Conservation (phyloP, 2,329 filamentous ascomycete species). For the Ustulina deusta region DNA sequence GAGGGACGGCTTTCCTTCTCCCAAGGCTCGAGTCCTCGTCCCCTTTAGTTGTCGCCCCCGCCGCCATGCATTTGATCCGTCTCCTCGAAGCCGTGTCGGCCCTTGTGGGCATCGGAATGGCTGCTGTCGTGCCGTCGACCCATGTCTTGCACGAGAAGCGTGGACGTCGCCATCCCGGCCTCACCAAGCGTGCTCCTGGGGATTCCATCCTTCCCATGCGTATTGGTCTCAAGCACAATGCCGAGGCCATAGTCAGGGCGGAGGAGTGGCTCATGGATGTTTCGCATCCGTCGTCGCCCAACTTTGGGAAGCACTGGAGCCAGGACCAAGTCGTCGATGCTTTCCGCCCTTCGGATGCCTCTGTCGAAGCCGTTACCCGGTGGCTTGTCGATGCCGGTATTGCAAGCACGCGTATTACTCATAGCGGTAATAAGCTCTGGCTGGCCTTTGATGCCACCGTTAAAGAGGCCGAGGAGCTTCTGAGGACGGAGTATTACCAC, state of each 20-base stretch:
- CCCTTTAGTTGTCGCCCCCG: slow-evolving; percentile 6
- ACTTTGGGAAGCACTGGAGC: slow-evolving; percentile 15
- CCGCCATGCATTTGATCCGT: slow-evolving; percentile 16
- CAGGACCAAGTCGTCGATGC: slow-evolving; percentile 8
- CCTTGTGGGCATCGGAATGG: slow-evolving; percentile 10
- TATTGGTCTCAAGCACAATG: slow-evolving; percentile 17
- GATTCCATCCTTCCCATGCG: slow-evolving; percentile 17
- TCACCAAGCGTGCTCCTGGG: slow-evolving; percentile 13
- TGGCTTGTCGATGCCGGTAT: slow-evolving; percentile 6
- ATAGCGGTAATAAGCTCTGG: slow-evolving; percentile 19
- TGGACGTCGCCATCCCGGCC: slow-evolving; percentile 14
- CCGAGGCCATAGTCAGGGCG: neutral
- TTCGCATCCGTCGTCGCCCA: slow-evolving; percentile 11
- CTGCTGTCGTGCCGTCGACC: slow-evolving; percentile 7
- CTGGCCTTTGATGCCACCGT: slow-evolving; percentile 21
- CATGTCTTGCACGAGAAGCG: slow-evolving; percentile 14
- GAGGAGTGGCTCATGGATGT: slow-evolving; percentile 18
- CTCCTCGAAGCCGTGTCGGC: slow-evolving; percentile 8
- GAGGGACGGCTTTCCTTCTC: no score
- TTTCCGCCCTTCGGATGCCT: slow-evolving; percentile 9
- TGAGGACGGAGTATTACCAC: slow-evolving; percentile 22
- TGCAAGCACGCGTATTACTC: slow-evolving; percentile 46
- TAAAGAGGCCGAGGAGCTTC: slow-evolving; percentile 7
- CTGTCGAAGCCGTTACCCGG: slow-evolving; percentile 4
- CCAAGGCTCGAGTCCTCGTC: no score